Percentiles rank a stretch among this genome's conserved stretches.
Evolutionary conservation across 108 stramenopile species (phyloP).

Genomic region (Skeletonema grethae): DNA sequence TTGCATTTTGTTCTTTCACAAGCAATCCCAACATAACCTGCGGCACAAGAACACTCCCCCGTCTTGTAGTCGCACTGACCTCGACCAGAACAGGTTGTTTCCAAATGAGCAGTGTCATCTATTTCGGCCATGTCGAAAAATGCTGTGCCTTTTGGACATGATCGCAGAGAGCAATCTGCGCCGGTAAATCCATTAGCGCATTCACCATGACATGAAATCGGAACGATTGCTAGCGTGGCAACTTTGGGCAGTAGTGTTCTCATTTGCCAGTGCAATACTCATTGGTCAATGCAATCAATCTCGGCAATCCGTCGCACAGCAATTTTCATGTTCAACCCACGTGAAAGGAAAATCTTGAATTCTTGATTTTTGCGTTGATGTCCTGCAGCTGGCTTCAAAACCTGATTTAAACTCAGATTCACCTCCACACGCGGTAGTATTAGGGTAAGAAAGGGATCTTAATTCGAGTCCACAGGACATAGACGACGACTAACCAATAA

Average conservation of each 20-base stretch:
- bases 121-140: slow-evolving; percentile 43
- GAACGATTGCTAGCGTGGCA: neutral
- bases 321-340: too few species aligned
- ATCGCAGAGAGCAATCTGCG: slow-evolving; percentile 46
- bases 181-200: slow-evolving; percentile 46
- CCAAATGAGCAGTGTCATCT: slow-evolving; percentile 50
- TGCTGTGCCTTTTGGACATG: slow-evolving; percentile 45
- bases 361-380: neutral
- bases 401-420: neutral
- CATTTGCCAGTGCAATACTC: neutral
- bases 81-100: slow-evolving; percentile 58
- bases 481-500: slow-evolving; percentile 43
- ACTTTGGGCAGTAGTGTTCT: neutral
- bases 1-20: slow-evolving; percentile 57
- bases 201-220: slow-evolving; percentile 20
- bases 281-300: too few species aligned
- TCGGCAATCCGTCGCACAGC: too few species aligned
- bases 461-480: slow-evolving; percentile 48
- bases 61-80: slow-evolving; percentile 48
- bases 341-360: too few species aligned
- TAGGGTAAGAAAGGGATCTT: slow-evolving; percentile 44
- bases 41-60: slow-evolving; percentile 60
- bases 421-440: neutral
- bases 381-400: neutral
- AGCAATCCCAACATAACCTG: slow-evolving; percentile 58